Percentiles rank a stretch among this genome's conserved stretches.
phyloP scores from a whole-genome alignment of 306 rosid genomes.

The Styphnolobium japonicum region DNA sequence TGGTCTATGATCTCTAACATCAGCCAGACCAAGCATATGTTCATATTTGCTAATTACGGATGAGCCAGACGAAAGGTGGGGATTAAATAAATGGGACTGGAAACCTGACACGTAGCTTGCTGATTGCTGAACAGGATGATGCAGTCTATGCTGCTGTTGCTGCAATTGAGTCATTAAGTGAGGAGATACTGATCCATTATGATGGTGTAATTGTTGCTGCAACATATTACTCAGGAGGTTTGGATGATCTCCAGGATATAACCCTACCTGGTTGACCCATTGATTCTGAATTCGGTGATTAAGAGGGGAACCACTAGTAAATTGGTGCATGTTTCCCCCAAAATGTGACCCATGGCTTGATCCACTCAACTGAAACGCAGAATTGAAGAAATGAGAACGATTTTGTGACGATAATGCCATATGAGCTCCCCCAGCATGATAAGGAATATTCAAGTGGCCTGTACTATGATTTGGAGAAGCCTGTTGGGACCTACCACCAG shows the following conservation, averaged over 20 bases:
- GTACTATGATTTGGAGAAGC: slow-evolving; percentile 43
- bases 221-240: slow-evolving; percentile 60
- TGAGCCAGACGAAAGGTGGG: slow-evolving; percentile 32
- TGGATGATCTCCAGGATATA: slow-evolving; percentile 59
- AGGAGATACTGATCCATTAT: slow-evolving; percentile 39
- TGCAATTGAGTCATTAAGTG: slow-evolving; percentile 50
- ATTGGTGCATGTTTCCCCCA: slow-evolving; percentile 39
- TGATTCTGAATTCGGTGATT: slow-evolving; percentile 44
- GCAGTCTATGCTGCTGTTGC: slow-evolving; percentile 52
- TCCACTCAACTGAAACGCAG: slow-evolving; percentile 38
- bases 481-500: slow-evolving; percentile 48
- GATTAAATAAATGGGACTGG: slow-evolving; percentile 47
- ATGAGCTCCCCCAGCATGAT: slow-evolving; percentile 43
- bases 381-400: slow-evolving; percentile 40
- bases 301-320: slow-evolving; percentile 37
- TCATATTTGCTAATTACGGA: slow-evolving; percentile 37
- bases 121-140: slow-evolving; percentile 37
- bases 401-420: slow-evolving; percentile 39
- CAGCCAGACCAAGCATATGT: slow-evolving; percentile 34
- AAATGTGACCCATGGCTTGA: slow-evolving; percentile 39
- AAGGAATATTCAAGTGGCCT: slow-evolving; percentile 36
- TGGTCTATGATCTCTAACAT: slow-evolving; percentile 45
- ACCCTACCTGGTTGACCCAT: slow-evolving; percentile 47
- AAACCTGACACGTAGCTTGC: slow-evolving; percentile 42
- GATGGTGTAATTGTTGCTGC: slow-evolving; percentile 82